Evolutionary conservation across 768 basidiomycete species (phyloP), one percentile per base, ranked within the genome.

Genomic region (Termitomyces sp.): DNA sequence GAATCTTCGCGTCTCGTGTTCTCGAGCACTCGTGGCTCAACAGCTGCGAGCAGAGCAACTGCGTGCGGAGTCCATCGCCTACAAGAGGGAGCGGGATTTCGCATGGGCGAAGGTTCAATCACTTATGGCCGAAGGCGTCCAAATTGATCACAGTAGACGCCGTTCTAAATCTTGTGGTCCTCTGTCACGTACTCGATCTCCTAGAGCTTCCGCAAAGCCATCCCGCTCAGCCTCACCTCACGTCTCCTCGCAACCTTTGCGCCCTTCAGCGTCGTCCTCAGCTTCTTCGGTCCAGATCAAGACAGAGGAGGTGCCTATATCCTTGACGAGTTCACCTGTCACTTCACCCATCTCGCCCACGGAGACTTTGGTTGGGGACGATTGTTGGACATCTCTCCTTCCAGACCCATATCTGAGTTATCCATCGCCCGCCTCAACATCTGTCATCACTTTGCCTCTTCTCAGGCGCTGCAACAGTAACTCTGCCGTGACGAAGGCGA

Each of bases 11-110:
- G 42, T 66, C 3, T 57, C 68, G 9, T 74, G 71, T 49, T 59
- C 63, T 10, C 60, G 64, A 22, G 65, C 66, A 3, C 46, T 74
- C 9, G 50, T 63, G 16, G 58, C 63, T 22, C 72, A 74, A 50
- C 67, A 70, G 25, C 63, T 68, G 38, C 69, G 69, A 39, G 61
- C 61, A 43, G 66, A 68, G 53, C 58, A 62, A 51, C 66, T 70
- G 56, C 64, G 68, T 32, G 40, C 60, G 3, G 55, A 71, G 4
- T 73, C 71, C 36, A 39, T 67, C n/a, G 55, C 62, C 31, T 58
- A 73, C 36, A 66, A 67, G 56, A 56, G 57, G 42, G 73, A 75
- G 60, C 64, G 73, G 27, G 73, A 75, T 54, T 54, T 64, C 9
- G 71, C 69, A 12, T 59, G 68, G 55, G 70, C 68, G 45, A 63